Base-by-base conservation (phyloP, 129 eudicot genomes). In the Heracleum sosnowskyi region DNA sequence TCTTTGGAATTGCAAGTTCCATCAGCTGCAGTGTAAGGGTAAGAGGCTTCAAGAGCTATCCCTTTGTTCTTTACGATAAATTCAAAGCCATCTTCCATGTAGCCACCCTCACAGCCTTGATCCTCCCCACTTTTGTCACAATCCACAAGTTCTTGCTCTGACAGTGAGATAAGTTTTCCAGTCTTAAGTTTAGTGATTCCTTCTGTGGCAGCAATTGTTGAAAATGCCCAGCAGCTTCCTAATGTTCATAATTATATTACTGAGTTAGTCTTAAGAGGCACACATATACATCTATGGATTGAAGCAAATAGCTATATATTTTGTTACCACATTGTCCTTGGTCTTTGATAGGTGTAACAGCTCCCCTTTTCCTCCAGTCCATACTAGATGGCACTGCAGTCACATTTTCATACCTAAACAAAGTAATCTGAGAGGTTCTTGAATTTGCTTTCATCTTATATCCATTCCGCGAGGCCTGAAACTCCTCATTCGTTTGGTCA, bases 341-440 rank as follows among this genome's bases (percentile, higher is more conserved):
- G 64, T 82, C 80, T 76, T 88, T 88, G 36, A 88, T 51, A 33
- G 81, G 75, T 15, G 92, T 84, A 36, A 88, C 88, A 31, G 88
- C 89, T 29, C 92, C 92, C 35, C 86, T 82, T 10, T 63, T 76
- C 75, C 90, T 86, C 92, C 92, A 84, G 80, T 89, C 88, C 76
- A 86, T 76, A 79, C 81, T 81, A 42, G 74, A 4, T 11, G 89
- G 87, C 37, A 86, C 78, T 12, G 73, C 83, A 8, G 84, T 73
- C 70, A 88, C 84, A 74, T 83, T 78, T 36, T 78, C 86, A 47
- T 88, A 81, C 77, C 69, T 83, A 53, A 84, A 77, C 24, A 69
- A 1, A 1, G 81, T 57, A 53, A 7, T 63, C 40, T 77, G 66
- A 18, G 76, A 35, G 9, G 81, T 41, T 47, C 26, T 77, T 16